phyloP scores from a whole-genome alignment of 352 stramenopile species.

The Plasmopara halstedii region DNA sequence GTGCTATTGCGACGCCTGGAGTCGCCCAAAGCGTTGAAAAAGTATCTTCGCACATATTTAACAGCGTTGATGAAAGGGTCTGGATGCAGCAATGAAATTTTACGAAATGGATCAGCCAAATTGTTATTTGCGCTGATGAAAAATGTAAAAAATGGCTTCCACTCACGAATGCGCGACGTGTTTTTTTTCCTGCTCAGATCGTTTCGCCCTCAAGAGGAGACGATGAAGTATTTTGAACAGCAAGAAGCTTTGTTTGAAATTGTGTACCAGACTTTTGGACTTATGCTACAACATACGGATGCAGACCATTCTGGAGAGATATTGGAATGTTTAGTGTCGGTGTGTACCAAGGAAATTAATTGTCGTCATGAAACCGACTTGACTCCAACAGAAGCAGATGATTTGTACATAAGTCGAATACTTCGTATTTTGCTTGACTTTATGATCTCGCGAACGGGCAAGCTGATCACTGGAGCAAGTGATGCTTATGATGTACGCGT shows the following conservation, averaged over 20 bases:
- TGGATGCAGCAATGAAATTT: constrained; percentile 44
- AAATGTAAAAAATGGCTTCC: constrained; percentile 81
- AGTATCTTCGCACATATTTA: constrained; percentile 76
- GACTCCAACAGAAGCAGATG: constrained; percentile 26
- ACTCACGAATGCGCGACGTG: constrained; percentile 79
- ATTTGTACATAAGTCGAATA: constrained; percentile 64
- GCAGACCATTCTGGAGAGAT: constrained; percentile 49
- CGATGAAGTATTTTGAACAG: constrained; percentile 17
- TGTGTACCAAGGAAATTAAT: constrained; percentile 45
- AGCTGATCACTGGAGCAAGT: constrained; percentile 33
- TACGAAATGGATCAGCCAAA: constrained; percentile 82
- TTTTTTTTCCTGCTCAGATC: constrained; percentile 62
- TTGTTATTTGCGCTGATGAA: constrained; percentile 77
- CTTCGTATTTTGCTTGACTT: constrained; percentile 47
- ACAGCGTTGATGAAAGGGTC: constrained; percentile 63
- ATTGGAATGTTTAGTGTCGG: constrained; percentile 55
- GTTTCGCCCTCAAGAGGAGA: constrained; percentile 45
- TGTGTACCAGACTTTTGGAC: constrained; percentile 51
- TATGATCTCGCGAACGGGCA: constrained; percentile 49
- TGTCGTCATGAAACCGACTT: constrained; percentile 14
- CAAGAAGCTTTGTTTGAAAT: constrained; percentile 51
- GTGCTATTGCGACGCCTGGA: constrained; percentile 78
- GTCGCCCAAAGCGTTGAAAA: constrained; percentile 59
- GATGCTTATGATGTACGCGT: constrained; percentile 28
- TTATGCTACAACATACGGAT: constrained; percentile 77